A percentile compares a stretch with the other conserved stretches of the same genome.
Conservation (phyloP, 2,329 filamentous ascomycete genomes). For the Colletotrichum falcatum region DNA sequence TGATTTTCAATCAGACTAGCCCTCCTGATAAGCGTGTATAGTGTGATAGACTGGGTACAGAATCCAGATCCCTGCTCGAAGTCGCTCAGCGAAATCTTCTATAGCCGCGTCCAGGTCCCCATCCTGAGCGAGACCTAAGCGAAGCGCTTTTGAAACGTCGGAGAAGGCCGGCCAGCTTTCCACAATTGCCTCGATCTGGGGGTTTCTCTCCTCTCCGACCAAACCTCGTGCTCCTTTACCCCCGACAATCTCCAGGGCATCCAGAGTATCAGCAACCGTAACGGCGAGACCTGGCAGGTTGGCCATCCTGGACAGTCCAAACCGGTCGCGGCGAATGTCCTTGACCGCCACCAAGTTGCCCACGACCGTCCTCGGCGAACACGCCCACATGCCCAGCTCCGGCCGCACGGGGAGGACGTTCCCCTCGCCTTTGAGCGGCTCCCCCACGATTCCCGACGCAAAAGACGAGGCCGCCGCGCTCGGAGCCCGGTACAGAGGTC, state of each 20-base stretch:
- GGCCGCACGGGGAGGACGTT: constrained; percentile 58
- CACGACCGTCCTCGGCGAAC: constrained; percentile 59
- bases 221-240: constrained; percentile 57
- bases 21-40: neutral
- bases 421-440: constrained; percentile 63
- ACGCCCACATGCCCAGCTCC: constrained; percentile 59
- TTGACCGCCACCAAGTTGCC: constrained; percentile 59
- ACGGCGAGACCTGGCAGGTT: constrained; percentile 66
- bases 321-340: constrained; percentile 52
- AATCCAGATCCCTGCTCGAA: neutral
- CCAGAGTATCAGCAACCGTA: constrained; percentile 64
- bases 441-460: constrained; percentile 71
- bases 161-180: constrained; percentile 66
- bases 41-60: too few relatives aligned
- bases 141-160: constrained; percentile 62
- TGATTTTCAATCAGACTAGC: neutral
- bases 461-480: constrained; percentile 72
- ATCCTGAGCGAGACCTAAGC: constrained; percentile 64
- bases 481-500: constrained; percentile 66
- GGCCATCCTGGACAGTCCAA: constrained; percentile 58
- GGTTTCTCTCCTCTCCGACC: constrained; percentile 62
- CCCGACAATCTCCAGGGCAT: constrained; percentile 61
- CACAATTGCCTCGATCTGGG: constrained; percentile 61
- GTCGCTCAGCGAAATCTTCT: constrained; percentile 37
- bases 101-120: constrained; percentile 51